Evolutionary conservation across 768 basidiomycete genomes (phyloP).

Genomic region (Lentinula edodes): DNA sequence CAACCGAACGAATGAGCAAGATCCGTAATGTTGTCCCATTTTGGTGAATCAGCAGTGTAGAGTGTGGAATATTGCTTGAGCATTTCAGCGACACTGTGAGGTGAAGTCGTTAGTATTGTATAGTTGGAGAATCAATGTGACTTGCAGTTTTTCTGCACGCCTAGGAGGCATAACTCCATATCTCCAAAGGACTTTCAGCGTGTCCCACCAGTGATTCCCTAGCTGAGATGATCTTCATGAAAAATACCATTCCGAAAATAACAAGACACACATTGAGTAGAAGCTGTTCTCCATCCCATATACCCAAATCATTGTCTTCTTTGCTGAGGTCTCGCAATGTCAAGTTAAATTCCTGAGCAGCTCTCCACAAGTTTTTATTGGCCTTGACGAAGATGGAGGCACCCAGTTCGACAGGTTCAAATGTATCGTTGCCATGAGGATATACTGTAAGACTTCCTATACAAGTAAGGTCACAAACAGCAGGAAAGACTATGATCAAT

Average conservation of each 20-base stretch:
- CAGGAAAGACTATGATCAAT: conserved; percentile 4
- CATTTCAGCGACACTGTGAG: conserved; percentile 48
- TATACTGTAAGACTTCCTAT: conserved; percentile 75
- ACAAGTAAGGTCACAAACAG: not conserved
- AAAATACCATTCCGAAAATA: not conserved
- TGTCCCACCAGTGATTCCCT: conserved; percentile 64
- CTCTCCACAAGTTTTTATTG: conserved; percentile 70
- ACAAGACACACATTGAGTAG: conserved; percentile 49
- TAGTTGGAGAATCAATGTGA: not conserved
- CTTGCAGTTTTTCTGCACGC: conserved; percentile 52
- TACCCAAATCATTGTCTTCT: conserved; percentile 49
- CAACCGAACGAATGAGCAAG: conserved; percentile 52
- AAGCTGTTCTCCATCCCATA: conserved; percentile 83
- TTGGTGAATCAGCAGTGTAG: conserved; percentile 49
- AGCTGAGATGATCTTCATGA: conserved; percentile 25
- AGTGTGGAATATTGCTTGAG: conserved; percentile 47
- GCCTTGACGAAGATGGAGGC: conserved; percentile 80
- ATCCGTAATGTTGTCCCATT: conserved; percentile 57
- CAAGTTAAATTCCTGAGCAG: conserved; percentile 76
- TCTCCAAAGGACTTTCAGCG: conserved; percentile 67
- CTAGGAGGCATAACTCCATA: conserved; percentile 65
- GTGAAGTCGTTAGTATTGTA: not conserved
- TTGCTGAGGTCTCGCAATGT: conserved; percentile 42
- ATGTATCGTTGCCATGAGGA: conserved; percentile 57
- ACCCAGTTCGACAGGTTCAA: conserved; percentile 73